Conservation (phyloP, 306 rosid species). For the Rubus idaeus region DNA sequence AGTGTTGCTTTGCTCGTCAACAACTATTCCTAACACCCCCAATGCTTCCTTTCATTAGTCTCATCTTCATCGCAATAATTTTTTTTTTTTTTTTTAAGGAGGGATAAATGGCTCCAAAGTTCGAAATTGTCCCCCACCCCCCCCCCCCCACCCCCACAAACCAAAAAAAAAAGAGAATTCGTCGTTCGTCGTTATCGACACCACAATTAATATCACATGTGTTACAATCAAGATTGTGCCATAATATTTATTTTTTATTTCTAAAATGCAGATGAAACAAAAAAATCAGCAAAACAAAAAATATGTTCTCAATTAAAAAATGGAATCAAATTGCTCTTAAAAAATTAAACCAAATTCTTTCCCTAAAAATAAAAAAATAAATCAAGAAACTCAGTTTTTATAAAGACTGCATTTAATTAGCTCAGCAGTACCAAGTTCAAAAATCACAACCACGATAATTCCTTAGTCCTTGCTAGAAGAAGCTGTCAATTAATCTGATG, state of each 20-base stretch:
- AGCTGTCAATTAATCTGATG: neutral
- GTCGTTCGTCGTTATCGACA: neutral
- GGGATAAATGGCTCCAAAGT: no score
- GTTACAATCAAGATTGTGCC: no score
- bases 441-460: neutral
- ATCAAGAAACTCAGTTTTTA: neutral
- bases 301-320: neutral
- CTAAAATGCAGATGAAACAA: no score
- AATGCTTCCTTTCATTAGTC: no score
- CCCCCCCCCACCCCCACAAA: no score
- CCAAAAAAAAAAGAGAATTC: no score
- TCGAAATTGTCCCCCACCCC: no score
- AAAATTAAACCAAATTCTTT: neutral
- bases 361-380: neutral
- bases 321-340: no score
- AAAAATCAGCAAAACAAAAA: neutral
- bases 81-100: no score
- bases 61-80: neutral
- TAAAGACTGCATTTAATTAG: neutral
- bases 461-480: neutral
- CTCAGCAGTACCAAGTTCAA: neutral
- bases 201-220: neutral
- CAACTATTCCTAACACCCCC: neutral
- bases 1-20: no score
- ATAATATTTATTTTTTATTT: no score